phyloP scores from a whole-genome alignment of 345 rosid species.

The Iberis pinnata region DNA sequence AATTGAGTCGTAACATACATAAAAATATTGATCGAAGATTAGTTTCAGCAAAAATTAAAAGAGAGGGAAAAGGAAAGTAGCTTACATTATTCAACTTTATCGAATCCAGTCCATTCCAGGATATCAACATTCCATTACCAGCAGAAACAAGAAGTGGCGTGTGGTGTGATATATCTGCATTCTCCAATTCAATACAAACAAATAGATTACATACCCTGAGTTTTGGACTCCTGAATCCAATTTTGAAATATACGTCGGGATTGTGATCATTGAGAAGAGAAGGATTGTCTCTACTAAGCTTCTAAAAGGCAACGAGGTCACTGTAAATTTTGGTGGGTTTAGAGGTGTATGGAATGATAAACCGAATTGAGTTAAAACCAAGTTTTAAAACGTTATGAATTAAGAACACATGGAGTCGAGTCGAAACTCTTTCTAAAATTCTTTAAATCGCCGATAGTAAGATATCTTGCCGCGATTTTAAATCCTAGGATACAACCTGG shows the following conservation, averaged over 20 bases:
- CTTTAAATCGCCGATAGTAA: too few species aligned
- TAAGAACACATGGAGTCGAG: too few species aligned
- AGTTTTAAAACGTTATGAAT: too few species aligned
- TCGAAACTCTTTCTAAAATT: too few species aligned
- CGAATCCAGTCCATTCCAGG: conserved; percentile 64
- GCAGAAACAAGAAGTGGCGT: conserved; percentile 96
- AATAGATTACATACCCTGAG: too few species aligned
- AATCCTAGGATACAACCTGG: too few species aligned
- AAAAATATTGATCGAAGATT: too few species aligned
- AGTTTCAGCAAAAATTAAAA: too few species aligned
- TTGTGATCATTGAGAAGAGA: conserved; percentile 81
- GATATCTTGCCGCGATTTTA: too few species aligned
- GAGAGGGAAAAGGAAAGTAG: conserved; percentile 19
- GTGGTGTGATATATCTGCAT: conserved; percentile 95
- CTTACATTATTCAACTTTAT: conserved; percentile 77
- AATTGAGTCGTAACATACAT: conserved; percentile 98
- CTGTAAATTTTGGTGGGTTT: conserved; percentile 80
- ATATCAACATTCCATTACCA: conserved; percentile 69
- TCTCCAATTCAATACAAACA: not conserved
- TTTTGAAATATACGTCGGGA: conserved; percentile 66
- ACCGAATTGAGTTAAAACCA: too few species aligned
- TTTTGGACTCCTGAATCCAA: too few species aligned
- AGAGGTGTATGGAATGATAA: too few species aligned
- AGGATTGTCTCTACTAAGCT: conserved; percentile 54
- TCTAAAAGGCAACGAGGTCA: conserved; percentile 62